Evolutionary conservation across 2,329 filamentous ascomycete species (phyloP), one percentile per base, ranked within the genome.

Genomic region (Chalaropsis ovoidea): DNA sequence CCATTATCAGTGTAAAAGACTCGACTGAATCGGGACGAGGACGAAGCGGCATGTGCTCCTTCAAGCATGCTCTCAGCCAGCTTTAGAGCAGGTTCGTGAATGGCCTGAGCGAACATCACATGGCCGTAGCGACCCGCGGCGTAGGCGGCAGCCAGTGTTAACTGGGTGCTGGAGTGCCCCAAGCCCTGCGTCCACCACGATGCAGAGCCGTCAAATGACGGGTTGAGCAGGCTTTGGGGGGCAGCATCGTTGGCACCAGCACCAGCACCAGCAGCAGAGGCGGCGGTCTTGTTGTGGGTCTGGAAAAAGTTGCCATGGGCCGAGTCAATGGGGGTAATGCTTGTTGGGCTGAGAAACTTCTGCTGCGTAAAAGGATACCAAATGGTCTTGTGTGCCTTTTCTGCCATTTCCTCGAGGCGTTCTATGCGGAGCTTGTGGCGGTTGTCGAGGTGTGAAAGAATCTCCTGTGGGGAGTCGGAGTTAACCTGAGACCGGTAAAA

Each of bases 181-280:
- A 95, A 80, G 1, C 90, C 90, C 74, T 95, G 90, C 0, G 90
- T 95, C 90, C 90, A 95, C 90, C 90, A 95, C 0, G 89, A 93
- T 0, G 89, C 89, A 0, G 89, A 94, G 1, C 87, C 90, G 70
- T 95, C 90, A 65, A 94, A 91, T 0, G 87, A 86, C 0, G 88
- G 81, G 58, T 79, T 80, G 0, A 90, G 75, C 2, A 84, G 71
- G 11, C 76, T 70, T 7, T 71, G 39, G 8, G 42, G 1, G 6
- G 76, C 70, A 4, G 71, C 31, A 10, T 27, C 1, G 2, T n/a
- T n/a, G n/a, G n/a, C n/a, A n/a, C n/a, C n/a, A n/a, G 42, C 22
- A 15, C 22, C 5, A 3, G 42, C 15, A n/a, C 27, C 19, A 15
- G 31, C 2, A 3, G 49, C 15, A n/a, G 42, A 13, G 8, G 31